Percentiles rank a stretch among this genome's conserved stretches.
Evolutionary conservation across 768 basidiomycete species (phyloP).

Genomic region (Suillus luteus): DNA sequence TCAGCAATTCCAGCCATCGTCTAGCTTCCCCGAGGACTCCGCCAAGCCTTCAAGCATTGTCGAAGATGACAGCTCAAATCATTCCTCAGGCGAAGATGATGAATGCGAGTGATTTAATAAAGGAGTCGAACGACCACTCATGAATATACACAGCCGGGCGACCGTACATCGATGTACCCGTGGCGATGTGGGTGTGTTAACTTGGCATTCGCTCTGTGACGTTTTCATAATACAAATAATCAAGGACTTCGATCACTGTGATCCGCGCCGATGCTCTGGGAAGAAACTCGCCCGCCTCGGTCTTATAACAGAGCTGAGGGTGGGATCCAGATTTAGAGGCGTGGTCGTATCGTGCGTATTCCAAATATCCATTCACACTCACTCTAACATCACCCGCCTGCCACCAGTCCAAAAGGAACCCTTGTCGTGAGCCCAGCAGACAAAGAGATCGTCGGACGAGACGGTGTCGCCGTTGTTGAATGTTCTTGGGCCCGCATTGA

Average conservation of each 20-base stretch:
- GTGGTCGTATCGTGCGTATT: constrained; percentile 89
- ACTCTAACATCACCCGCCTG: background rate
- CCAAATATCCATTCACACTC: background rate
- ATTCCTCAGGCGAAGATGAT: constrained; percentile 32
- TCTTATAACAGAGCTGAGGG: constrained; percentile 77
- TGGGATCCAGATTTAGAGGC: constrained; percentile 88
- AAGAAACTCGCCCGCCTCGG: constrained; percentile 89
- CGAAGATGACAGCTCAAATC: constrained; percentile 44
- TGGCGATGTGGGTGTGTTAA: constrained; percentile 92
- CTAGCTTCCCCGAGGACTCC: constrained; percentile 24
- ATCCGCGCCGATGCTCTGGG: constrained; percentile 84
- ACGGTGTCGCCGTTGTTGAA: constrained; percentile 95
- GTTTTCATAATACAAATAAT: background rate
- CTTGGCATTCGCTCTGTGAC: background rate
- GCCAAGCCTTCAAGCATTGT: constrained; percentile 61
- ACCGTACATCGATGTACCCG: constrained; percentile 62
- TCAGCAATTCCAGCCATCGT: background rate
- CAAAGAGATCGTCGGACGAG: constrained; percentile 67
- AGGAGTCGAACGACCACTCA: background rate
- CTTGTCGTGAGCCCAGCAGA: constrained; percentile 82
- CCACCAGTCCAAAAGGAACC: constrained; percentile 76
- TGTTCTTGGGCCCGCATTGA: constrained; percentile 97
- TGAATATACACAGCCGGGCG: constrained; percentile 9
- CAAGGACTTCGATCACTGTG: constrained; percentile 97
- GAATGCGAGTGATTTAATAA: constrained; percentile 28